Evolutionary conservation across 73 alveolate species (phyloP).

Genomic region (Paramecium octaurelia): DNA sequence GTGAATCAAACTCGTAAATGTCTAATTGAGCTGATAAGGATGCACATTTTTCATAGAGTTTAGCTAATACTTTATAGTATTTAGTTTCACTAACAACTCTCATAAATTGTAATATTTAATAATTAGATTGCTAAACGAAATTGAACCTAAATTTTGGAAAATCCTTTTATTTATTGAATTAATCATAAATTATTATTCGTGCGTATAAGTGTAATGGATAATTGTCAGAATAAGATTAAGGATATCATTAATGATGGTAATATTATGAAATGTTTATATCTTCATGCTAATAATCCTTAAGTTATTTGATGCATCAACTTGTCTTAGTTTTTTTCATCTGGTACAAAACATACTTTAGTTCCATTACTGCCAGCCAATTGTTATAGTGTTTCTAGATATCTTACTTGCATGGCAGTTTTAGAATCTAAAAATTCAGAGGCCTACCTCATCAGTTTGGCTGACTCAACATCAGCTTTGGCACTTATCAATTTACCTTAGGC

Average conservation of each 20-base stretch:
- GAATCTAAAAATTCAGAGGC: conserved; percentile 60
- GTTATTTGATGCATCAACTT: conserved; percentile 37
- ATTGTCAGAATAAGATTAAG: background rate
- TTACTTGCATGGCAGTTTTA: conserved; percentile 63
- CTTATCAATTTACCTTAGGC: conserved; percentile 48
- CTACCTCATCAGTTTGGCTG: conserved; percentile 54
- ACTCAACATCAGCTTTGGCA: conserved; percentile 59
- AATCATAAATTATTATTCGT: background rate
- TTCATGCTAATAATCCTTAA: conserved; percentile 32
- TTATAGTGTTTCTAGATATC: conserved; percentile 46
- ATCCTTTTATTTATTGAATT: background rate
- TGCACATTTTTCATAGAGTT: conserved; percentile 5
- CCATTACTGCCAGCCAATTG: conserved; percentile 21
- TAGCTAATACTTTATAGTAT: background rate
- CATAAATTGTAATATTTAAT: background rate
- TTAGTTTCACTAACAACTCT: background rate
- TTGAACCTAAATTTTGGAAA: background rate
- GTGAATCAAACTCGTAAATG: background rate
- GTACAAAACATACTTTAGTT: conserved; percentile 43
- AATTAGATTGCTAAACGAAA: background rate
- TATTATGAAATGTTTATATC: background rate
- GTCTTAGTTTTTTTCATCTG: conserved; percentile 20
- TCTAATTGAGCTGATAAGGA: background rate
- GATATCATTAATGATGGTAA: background rate
- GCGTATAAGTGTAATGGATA: background rate